phyloP scores from a whole-genome alignment of 2,329 filamentous ascomycete genomes.

The Lizonia empirigonia region DNA sequence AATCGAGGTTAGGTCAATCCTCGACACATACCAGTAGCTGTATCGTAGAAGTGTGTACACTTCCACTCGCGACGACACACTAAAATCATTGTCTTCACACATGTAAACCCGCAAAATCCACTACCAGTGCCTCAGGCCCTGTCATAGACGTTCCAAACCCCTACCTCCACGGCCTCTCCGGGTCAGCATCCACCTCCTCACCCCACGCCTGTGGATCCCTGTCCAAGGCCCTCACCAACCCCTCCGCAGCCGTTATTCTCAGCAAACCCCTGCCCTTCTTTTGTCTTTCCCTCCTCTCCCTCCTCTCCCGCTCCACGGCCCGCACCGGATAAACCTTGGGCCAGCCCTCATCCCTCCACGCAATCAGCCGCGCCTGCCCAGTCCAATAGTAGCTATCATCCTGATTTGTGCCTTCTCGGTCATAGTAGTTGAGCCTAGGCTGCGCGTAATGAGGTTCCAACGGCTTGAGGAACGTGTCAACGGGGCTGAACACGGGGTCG shows the following conservation, averaged over 20 bases:
- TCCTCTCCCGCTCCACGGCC: slow-evolving; percentile 13
- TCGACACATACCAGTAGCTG: no score
- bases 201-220: background rate
- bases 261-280: background rate
- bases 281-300: background rate
- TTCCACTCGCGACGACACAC: no score
- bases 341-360: slow-evolving; percentile 28
- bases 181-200: slow-evolving; percentile 3
- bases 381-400: slow-evolving; percentile 1
- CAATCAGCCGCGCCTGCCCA: slow-evolving; percentile 10
- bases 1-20: no score
- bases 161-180: slow-evolving; percentile 4
- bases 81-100: no score
- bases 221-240: background rate
- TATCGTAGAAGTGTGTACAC: no score
- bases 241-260: background rate
- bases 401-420: background rate
- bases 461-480: slow-evolving; percentile 5
- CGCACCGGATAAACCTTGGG: slow-evolving; percentile 12
- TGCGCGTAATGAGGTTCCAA: slow-evolving; percentile 26
- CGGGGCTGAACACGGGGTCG: slow-evolving; percentile 11
- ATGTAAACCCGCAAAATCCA: no score
- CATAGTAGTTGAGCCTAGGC: slow-evolving; percentile 17
- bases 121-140: no score
- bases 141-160: no score